Percentiles rank a stretch among this genome's conserved stretches.
Evolutionary conservation across 1,284 basidiomycete species (phyloP).

Genomic region (Cryptococcus wingfieldii): DNA sequence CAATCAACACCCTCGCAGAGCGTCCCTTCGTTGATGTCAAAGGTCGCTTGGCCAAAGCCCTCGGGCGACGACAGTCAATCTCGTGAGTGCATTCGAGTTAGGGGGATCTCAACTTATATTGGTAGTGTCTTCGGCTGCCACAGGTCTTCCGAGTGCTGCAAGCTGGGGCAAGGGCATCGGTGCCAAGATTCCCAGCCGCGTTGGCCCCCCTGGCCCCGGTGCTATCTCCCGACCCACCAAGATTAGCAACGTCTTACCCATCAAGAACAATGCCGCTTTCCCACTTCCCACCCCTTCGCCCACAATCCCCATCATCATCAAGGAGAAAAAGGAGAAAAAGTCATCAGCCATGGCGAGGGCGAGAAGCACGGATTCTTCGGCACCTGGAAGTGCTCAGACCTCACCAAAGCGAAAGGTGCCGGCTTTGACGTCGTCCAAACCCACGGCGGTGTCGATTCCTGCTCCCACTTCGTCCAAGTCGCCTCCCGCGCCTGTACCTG

Average conservation of each 20-base stretch:
- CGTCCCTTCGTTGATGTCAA: conserved; percentile 26
- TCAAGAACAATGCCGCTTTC: conserved; percentile 36
- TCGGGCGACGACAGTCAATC: conserved; percentile 36
- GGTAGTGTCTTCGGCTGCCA: conserved; percentile 34
- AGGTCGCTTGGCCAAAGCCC: conserved; percentile 37
- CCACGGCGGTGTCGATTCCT: conserved; percentile 40
- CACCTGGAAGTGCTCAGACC: conserved; percentile 24
- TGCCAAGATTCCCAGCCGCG: conserved; percentile 40
- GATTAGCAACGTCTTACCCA: conserved; percentile 33
- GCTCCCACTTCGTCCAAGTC: conserved; percentile 27
- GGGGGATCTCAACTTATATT: background rate
- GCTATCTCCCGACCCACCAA: conserved; percentile 32
- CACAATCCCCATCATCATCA: conserved; percentile 21
- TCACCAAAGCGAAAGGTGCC: conserved; percentile 43
- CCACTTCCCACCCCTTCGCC: conserved; percentile 62
- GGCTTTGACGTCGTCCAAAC: conserved; percentile 3
- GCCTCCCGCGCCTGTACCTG: conserved; percentile 36
- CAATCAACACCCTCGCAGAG: conserved; percentile 16
- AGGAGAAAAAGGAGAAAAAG: conserved; percentile 31
- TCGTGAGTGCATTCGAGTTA: conserved; percentile 19
- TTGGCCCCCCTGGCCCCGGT: conserved; percentile 12
- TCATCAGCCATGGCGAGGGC: conserved; percentile 29
- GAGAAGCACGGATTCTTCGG: conserved; percentile 34
- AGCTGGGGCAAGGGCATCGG: conserved; percentile 60
- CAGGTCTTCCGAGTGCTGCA: conserved; percentile 70